phyloP scores from a whole-genome alignment of 2,329 filamentous ascomycete genomes.

The Talaromyces sp. region DNA sequence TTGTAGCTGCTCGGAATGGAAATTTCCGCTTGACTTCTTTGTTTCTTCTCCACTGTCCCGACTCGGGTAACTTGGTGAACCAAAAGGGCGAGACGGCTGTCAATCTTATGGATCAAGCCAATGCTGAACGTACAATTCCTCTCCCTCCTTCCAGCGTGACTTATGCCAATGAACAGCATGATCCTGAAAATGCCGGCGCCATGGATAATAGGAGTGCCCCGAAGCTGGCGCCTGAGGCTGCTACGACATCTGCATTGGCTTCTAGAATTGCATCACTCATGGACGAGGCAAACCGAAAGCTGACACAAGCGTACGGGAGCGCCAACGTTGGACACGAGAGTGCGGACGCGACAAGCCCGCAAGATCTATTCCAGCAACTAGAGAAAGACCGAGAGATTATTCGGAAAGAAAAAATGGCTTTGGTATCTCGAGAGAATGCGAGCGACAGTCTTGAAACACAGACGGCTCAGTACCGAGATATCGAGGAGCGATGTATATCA shows the following conservation, averaged over 20 bases:
- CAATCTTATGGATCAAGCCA: constrained; percentile 70
- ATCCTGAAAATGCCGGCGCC: constrained; percentile 21
- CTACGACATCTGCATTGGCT: constrained; percentile 66
- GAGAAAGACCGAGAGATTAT: constrained; percentile 42
- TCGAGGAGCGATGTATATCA: constrained; percentile 35
- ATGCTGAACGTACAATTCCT: constrained; percentile 62
- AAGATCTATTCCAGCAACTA: constrained; percentile 37
- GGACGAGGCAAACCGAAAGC: constrained; percentile 66
- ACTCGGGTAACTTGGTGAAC: constrained; percentile 75
- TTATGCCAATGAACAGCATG: constrained; percentile 35
- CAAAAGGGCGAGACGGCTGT: constrained; percentile 77
- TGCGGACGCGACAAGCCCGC: constrained; percentile 37
- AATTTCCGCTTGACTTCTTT: constrained; percentile 70
- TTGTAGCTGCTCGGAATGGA: constrained; percentile 78
- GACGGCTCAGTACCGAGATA: constrained; percentile 34
- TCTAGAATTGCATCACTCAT: constrained; percentile 65
- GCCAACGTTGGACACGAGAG: constrained; percentile 59
- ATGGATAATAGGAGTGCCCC: constrained; percentile 27
- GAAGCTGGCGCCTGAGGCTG: constrained; percentile 31
- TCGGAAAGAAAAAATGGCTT: constrained; percentile 32
- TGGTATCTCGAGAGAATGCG: constrained; percentile 34
- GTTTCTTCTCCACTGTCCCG: constrained; percentile 70
- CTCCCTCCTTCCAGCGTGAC: constrained; percentile 67
- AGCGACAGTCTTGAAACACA: constrained; percentile 32
- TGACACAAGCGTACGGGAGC: constrained; percentile 57